Evolutionary conservation across 164 flowering plant genomes (phyloP).

Genomic region (Aristolochia contorta): DNA sequence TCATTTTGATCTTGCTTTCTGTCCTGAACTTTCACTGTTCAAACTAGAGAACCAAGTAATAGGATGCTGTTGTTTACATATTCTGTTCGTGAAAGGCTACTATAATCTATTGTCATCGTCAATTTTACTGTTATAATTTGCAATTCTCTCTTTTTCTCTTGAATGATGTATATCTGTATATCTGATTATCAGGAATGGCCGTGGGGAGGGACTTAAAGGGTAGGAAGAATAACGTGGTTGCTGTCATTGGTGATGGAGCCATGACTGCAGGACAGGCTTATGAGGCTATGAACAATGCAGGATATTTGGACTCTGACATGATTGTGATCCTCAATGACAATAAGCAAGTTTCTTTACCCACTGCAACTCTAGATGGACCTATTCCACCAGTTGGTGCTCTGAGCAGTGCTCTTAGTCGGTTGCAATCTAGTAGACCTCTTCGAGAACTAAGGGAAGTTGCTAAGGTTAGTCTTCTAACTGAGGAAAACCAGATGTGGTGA

Average conservation of each 20-base stretch:
- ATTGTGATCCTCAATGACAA: constrained; percentile 94
- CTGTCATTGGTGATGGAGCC: constrained; percentile 97
- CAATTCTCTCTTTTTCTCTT: not conserved
- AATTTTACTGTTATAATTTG: not conserved
- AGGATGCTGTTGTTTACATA: no score
- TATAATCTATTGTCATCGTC: not conserved
- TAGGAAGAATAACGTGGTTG: constrained; percentile 63
- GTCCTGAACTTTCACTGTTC: no score
- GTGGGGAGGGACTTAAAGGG: constrained; percentile 94
- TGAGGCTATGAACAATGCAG: constrained; percentile 99
- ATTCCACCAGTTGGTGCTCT: constrained; percentile 90
- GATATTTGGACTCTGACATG: constrained; percentile 95
- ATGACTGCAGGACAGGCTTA: constrained; percentile 99
- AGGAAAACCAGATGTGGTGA: not conserved
- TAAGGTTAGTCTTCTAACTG: constrained; percentile 51
- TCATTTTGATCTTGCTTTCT: not conserved
- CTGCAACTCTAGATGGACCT: constrained; percentile 92
- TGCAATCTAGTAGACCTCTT: constrained; percentile 90
- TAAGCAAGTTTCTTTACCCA: constrained; percentile 92
- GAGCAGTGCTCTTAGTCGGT: constrained; percentile 88
- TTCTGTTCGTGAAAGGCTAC: no score
- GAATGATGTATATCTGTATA: not conserved
- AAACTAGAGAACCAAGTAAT: no score
- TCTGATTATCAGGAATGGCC: constrained; percentile 71
- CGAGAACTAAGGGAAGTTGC: constrained; percentile 93